Evolutionary conservation across 2,329 filamentous ascomycete species (phyloP).

Genomic region (Dendryphion nanum): DNA sequence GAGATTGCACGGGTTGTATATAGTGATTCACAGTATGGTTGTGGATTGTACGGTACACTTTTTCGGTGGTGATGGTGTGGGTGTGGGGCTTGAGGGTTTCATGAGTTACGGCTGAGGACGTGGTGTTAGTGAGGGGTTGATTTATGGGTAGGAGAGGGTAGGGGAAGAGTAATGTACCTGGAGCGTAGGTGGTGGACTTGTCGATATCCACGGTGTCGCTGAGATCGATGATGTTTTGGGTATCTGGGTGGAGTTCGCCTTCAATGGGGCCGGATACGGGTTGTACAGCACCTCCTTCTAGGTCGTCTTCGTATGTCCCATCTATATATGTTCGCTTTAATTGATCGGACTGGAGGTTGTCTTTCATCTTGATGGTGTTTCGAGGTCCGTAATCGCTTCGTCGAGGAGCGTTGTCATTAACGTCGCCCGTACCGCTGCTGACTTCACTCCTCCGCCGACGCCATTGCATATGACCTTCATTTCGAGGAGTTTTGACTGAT

Average conservation of each 20-base stretch:
- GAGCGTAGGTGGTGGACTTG: slow-evolving; percentile 37
- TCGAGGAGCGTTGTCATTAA: slow-evolving; percentile 1
- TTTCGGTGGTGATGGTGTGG: slow-evolving; percentile 45
- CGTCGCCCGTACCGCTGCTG: neutral
- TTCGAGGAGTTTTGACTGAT: too few relatives aligned
- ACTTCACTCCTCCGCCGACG: neutral
- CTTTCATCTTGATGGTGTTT: neutral
- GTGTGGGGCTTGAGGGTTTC: slow-evolving; percentile 46
- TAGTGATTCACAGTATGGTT: slow-evolving; percentile 54
- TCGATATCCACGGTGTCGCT: slow-evolving; percentile 40
- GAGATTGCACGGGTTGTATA: slow-evolving; percentile 46
- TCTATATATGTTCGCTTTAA: too few relatives aligned
- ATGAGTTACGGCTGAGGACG: slow-evolving; percentile 48
- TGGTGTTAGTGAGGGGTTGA: too few relatives aligned
- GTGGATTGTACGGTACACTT: slow-evolving; percentile 45
- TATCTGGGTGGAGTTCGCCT: too few relatives aligned
- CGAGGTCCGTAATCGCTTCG: neutral
- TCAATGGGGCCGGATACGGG: too few relatives aligned
- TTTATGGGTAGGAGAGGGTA: slow-evolving; percentile 9
- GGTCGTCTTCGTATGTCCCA: too few relatives aligned
- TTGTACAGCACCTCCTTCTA: too few relatives aligned
- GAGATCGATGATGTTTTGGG: slow-evolving; percentile 13
- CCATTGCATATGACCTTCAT: slow-evolving; percentile 4
- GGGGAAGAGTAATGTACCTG: slow-evolving; percentile 27
- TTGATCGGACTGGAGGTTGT: too few relatives aligned